phyloP scores from a whole-genome alignment of 2,329 filamentous ascomycete genomes.

The Cladosporium sp. region DNA sequence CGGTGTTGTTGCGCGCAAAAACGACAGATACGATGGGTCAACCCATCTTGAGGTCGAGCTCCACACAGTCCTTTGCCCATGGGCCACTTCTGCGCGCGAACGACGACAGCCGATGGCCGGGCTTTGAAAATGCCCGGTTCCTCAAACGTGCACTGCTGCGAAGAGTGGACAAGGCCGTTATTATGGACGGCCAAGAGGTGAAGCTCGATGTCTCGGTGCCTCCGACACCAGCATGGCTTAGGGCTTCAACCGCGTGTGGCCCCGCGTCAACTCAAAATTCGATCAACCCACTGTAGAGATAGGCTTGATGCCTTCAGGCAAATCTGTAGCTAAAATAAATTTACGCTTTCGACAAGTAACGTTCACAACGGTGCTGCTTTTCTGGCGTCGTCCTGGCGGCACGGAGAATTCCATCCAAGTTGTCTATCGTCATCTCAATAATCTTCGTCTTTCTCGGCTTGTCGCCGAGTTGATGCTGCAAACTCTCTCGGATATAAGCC shows the following conservation, averaged over 20 bases:
- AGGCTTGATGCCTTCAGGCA: background rate
- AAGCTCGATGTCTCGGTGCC: constrained; percentile 8
- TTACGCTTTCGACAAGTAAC: background rate
- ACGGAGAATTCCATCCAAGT: no score
- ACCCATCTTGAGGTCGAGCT: no score
- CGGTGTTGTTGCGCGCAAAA: constrained; percentile 6
- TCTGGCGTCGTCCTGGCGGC: no score
- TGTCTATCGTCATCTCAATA: no score
- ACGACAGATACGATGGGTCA: background rate
- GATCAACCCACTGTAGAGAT: background rate
- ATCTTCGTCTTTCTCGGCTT: no score
- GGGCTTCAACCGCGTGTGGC: background rate
- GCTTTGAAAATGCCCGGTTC: background rate
- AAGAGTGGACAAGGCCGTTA: constrained; percentile 1
- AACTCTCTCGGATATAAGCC: no score
- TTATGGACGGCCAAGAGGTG: constrained; percentile 1
- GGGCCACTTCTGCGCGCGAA: constrained; percentile 4
- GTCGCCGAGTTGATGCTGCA: no score
- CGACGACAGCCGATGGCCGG: background rate
- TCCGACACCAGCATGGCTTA: constrained; percentile 2
- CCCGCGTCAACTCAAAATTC: constrained; percentile 5
- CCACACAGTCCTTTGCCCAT: background rate
- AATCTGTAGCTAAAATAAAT: background rate
- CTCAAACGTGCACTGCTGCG: background rate
- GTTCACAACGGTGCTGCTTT: no score